These are phyloP conservation scores for Coprinopsis strossmayeri DNA, from an alignment of 768 basidiomycete species.

Conservation along the genomic window DNA sequence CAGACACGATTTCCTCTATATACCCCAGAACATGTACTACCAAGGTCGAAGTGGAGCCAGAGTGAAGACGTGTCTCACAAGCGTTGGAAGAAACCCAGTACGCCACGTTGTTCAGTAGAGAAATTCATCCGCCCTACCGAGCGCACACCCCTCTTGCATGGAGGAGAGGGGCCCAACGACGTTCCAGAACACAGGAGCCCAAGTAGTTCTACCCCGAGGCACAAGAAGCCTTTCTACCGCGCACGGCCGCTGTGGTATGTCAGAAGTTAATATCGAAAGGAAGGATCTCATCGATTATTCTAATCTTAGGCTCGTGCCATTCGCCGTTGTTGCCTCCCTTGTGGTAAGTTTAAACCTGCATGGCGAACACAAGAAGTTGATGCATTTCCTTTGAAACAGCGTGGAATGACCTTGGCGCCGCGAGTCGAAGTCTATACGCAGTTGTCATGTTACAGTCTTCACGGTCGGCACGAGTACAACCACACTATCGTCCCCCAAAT, in stretches of 20 bases:
- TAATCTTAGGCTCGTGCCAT: conserved; percentile 64
- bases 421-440: conserved; percentile 78
- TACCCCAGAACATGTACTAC: not conserved
- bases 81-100: conserved; percentile 5
- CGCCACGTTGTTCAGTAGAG: not conserved
- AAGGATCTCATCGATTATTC: not conserved
- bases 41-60: not conserved
- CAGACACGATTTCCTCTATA: not conserved
- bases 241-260: conserved; percentile 46
- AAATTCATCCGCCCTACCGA: no score
- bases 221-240: conserved; percentile 45
- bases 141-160: conserved; percentile 11
- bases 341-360: conserved; percentile 41
- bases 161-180: not conserved
- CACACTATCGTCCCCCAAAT: not conserved
- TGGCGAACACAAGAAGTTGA: not conserved
- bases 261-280: conserved; percentile 11
- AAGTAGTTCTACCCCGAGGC: not conserved
- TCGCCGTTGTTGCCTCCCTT: conserved; percentile 59
- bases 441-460: conserved; percentile 59
- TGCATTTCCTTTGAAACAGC: conserved; percentile 35
- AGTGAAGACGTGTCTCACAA: conserved; percentile 5
- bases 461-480: conserved; percentile 17
- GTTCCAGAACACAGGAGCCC: not conserved
- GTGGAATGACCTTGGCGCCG: conserved; percentile 78